These are phyloP conservation scores for Penicillium odoratum DNA, from an alignment of 495 filamentous ascomycete species.

Conservation along the genomic window DNA sequence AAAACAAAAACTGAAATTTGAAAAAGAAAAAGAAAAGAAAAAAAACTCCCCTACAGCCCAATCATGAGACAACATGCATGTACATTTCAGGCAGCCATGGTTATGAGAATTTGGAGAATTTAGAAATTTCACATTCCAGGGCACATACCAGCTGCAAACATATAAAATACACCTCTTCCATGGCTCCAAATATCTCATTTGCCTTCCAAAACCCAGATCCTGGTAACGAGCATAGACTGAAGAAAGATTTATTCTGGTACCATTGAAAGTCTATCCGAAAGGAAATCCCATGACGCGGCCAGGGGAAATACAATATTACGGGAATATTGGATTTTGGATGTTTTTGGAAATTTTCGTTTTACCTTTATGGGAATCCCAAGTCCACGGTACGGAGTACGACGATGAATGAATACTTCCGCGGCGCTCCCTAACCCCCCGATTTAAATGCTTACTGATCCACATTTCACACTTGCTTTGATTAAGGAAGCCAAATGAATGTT, in stretches of 20 bases:
- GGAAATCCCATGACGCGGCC: constrained; percentile 21
- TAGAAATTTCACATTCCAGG: not conserved
- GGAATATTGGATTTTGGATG: not conserved
- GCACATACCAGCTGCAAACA: constrained; percentile 5
- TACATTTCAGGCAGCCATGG: constrained; percentile 23
- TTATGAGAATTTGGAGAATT: not conserved
- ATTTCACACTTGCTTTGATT: not conserved
- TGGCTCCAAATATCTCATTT: not conserved
- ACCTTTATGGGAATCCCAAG: constrained; percentile 12
- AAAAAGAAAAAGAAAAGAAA: not conserved
- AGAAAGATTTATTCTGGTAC: not conserved
- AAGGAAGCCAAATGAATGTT: not conserved
- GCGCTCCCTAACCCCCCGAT: constrained; percentile 2
- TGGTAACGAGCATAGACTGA: constrained; percentile 15
- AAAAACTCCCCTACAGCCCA: not conserved
- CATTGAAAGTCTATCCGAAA: constrained; percentile 19
- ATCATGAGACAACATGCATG: constrained; percentile 11
- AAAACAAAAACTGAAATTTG: not conserved
- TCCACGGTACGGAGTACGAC: constrained; percentile 14
- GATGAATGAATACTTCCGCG: constrained; percentile 1
- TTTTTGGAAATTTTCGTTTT: constrained; percentile 9
- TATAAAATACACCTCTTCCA: constrained; percentile 1
- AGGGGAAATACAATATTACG: constrained; percentile 1
- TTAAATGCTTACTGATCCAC: not conserved
- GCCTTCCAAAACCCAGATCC: not conserved